A percentile compares a stretch with the other conserved stretches of the same genome.
Conservation (phyloP, 306 rosid genomes). For the Datisca glomerata region DNA sequence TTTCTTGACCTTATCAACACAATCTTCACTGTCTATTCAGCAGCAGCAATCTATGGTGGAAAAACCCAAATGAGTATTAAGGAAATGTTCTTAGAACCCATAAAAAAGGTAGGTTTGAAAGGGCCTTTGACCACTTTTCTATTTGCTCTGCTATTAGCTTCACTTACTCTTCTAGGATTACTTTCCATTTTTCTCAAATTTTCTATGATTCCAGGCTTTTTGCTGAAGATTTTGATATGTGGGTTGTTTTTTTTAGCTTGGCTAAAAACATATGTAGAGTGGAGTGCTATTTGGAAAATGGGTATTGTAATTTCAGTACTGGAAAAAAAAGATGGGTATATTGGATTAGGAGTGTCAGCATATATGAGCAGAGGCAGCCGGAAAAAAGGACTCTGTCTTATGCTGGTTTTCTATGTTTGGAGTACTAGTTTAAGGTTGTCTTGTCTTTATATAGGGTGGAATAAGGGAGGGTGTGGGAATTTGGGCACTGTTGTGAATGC, state of each 20-base stretch:
- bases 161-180: constrained; percentile 17
- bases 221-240: neutral
- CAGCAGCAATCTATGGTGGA: constrained; percentile 24
- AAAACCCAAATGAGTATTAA: constrained; percentile 17
- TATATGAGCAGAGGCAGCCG: constrained; percentile 32
- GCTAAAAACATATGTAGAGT: constrained; percentile 28
- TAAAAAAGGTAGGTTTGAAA: constrained; percentile 17
- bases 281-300: constrained; percentile 52
- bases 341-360: constrained; percentile 28
- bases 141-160: constrained; percentile 15
- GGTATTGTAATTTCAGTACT: constrained; percentile 38
- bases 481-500: constrained; percentile 20
- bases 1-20: constrained; percentile 24
- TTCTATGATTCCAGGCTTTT: constrained; percentile 5
- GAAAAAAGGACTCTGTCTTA: constrained; percentile 30
- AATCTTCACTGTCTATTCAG: constrained; percentile 15
- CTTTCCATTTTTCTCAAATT: constrained; percentile 7
- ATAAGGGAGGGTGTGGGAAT: constrained; percentile 21
- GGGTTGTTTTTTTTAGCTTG: constrained; percentile 13
- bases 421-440: constrained; percentile 33
- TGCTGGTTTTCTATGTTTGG: constrained; percentile 39
- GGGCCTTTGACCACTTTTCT: constrained; percentile 30
- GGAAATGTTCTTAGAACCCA: constrained; percentile 21
- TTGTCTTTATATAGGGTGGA: constrained; percentile 25
- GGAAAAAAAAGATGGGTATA: constrained; percentile 31